Conservation (phyloP, 345 rosid genomes). For the Kandelia obovata region DNA sequence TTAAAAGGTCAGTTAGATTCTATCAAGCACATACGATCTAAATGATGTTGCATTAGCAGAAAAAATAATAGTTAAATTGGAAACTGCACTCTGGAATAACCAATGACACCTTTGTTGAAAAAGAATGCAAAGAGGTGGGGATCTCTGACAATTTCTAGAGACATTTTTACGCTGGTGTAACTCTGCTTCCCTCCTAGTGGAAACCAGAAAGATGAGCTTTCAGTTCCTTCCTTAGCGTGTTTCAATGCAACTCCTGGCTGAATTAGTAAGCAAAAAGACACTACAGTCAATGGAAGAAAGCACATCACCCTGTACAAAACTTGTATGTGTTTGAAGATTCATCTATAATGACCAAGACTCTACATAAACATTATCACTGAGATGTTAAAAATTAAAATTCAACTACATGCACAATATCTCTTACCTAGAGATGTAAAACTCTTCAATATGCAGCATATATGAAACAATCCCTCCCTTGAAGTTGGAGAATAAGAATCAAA, state of each 20-base stretch:
- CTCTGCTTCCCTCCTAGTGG: constrained; percentile 97
- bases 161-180: constrained; percentile 64
- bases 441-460: background rate
- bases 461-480: background rate
- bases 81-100: constrained; percentile 5
- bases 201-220: constrained; percentile 93
- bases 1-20: constrained; percentile 34
- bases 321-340: background rate
- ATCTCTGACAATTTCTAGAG: constrained; percentile 67
- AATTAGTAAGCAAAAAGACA: constrained; percentile 27
- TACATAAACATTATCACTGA: background rate
- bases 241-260: constrained; percentile 88
- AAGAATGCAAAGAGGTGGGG: constrained; percentile 81
- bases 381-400: background rate
- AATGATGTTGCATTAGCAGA: constrained; percentile 1
- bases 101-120: constrained; percentile 55
- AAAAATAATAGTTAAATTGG: constrained; percentile 7
- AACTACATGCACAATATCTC: background rate
- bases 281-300: background rate
- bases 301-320: constrained; percentile 22
- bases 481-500: background rate
- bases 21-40: constrained; percentile 12
- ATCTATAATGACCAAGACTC: background rate
- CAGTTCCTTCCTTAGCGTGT: constrained; percentile 96
- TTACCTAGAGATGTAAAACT: background rate